Base-by-base conservation (phyloP, 768 basidiomycete genomes). In the Kwoniella dejecticola region DNA sequence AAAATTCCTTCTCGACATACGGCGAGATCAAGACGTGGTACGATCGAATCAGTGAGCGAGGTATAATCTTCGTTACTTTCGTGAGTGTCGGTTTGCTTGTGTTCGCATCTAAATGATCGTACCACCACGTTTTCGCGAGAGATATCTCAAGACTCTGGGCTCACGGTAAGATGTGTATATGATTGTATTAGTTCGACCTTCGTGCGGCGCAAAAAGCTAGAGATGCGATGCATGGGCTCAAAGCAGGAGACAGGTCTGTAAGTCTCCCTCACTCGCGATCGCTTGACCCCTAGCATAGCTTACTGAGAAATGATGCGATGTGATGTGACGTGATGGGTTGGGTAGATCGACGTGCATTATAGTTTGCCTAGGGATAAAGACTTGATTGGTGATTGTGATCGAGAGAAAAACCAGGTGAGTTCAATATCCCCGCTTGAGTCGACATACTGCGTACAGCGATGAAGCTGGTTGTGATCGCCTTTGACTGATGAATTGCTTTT, bases 11-110 rank as follows among this genome's bases (percentile, higher is more conserved):
- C 79, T 91, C 91, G 81, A 88, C 89, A 61, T 90, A 91, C 74
- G 96, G 96, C 66, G 91, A 92, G 72, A 91, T 98, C 82, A 93
- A 92, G 81, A 93, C 90, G 0, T 97, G 94, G 78, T 98, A 97
- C 79, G 96, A 99, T 80, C 82, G 98, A 19, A 90, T 98, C 64
- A 85, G 86, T 49, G 94, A 89, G 11, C 84, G 96, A 62, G 96
- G 96, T n/a, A 96, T 99, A 90, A 89, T 97, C 13, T 99, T 99
- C 79, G 89, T 98, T 45, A 99, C 95, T 48, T 99, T 91, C 78
- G 96, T 98, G 81, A 85, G 95, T 40, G 15, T 23, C 29, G 50
- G n/a, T n/a, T n/a, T n/a, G n/a, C n/a, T n/a, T n/a, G n/a, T n/a
- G n/a, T n/a, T n/a, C n/a, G n/a, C n/a, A n/a, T n/a, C n/a, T n/a